These are phyloP conservation scores for Andrographis paniculata DNA, from an alignment of 305 asterid species.

Conservation along the genomic window DNA sequence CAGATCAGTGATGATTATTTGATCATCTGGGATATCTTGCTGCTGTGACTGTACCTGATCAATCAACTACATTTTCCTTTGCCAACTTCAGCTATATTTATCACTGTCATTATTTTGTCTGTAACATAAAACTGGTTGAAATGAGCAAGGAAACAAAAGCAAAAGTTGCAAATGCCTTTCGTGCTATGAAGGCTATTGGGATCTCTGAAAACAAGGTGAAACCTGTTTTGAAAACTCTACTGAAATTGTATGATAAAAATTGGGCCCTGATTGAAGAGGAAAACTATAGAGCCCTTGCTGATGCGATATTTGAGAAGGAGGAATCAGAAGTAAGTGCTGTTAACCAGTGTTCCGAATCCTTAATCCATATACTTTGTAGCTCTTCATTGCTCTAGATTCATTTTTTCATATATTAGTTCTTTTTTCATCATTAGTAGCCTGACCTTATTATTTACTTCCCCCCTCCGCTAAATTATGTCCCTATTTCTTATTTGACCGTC, in stretches of 20 bases:
- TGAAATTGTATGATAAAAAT: conserved; percentile 43
- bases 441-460: neutral
- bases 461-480: neutral
- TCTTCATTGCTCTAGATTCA: neutral
- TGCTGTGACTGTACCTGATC: neutral
- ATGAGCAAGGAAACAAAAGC: conserved; percentile 31
- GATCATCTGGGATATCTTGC: neutral
- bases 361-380: neutral
- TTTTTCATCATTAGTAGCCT: neutral
- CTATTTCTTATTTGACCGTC: too few species aligned
- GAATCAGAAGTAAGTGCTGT: conserved; percentile 36
- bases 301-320: conserved; percentile 58
- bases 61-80: neutral
- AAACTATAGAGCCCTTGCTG: conserved; percentile 65
- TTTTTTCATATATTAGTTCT: neutral
- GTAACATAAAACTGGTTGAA: neutral
- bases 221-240: conserved; percentile 55
- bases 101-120: neutral
- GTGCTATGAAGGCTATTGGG: conserved; percentile 65
- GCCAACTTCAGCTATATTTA: neutral
- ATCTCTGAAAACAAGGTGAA: conserved; percentile 43
- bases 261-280: conserved; percentile 72
- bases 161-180: conserved; percentile 39
- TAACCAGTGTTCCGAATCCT: neutral
- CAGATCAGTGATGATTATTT: neutral